Conservation (phyloP, 2,329 filamentous ascomycete genomes). For the Magnaporthiopsis incrustans region DNA sequence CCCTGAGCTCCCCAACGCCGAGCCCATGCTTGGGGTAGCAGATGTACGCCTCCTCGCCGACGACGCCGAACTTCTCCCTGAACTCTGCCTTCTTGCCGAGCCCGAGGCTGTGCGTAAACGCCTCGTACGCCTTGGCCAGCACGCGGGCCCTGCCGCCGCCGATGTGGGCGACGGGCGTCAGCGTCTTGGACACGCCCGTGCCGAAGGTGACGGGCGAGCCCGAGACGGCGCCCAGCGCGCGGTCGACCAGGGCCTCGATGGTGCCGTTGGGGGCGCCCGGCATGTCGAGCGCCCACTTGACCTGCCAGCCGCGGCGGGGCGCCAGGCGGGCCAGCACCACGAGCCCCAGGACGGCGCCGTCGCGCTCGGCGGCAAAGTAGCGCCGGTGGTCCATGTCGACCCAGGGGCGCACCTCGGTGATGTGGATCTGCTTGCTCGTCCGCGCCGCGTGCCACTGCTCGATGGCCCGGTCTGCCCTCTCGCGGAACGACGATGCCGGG, state of each 20-base stretch:
- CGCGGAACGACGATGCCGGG: conserved; percentile 40
- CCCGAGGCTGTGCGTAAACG: conserved; percentile 73
- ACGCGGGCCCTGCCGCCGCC: conserved; percentile 75
- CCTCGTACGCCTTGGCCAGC: conserved; percentile 73
- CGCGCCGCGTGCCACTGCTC: conserved; percentile 71
- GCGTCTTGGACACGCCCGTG: conserved; percentile 65
- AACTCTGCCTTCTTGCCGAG: conserved; percentile 83
- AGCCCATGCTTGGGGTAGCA: conserved; percentile 83
- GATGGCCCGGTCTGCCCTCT: conserved; percentile 64
- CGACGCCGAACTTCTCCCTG: conserved; percentile 79
- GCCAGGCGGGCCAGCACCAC: conserved; percentile 78
- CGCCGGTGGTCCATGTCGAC: conserved; percentile 73
- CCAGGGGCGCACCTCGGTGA: conserved; percentile 87
- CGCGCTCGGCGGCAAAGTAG: conserved; percentile 74
- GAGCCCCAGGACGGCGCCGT: conserved; percentile 65
- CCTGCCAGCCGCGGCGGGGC: conserved; percentile 79
- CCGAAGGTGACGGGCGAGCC: conserved; percentile 73
- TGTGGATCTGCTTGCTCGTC: conserved; percentile 79
- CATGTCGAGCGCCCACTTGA: conserved; percentile 95
- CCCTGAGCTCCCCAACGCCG: conserved; percentile 71
- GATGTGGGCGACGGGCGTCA: conserved; percentile 75
- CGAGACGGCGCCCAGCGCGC: conserved; percentile 48
- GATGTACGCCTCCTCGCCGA: conserved; percentile 79
- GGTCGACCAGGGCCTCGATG: conserved; percentile 75
- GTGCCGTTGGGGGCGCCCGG: conserved; percentile 76